Base-by-base conservation (phyloP, 1,284 basidiomycete genomes). In the Marasmius fiardii region DNA sequence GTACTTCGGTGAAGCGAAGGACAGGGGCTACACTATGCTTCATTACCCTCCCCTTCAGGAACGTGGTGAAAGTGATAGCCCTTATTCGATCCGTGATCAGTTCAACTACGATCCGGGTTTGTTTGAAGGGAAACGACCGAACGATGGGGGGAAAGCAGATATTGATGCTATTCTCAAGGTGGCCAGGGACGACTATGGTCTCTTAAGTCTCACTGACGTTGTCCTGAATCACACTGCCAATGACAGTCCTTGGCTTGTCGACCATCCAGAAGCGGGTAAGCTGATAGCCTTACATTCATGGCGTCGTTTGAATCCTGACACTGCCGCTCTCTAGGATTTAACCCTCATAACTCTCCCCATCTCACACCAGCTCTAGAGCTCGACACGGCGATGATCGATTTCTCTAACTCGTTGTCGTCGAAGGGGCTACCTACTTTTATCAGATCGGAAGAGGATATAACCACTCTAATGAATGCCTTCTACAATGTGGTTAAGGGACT, bases 201-300 rank as follows among this genome's bases (percentile, higher is more conserved):
- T 98, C 35, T 77, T 96, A 57, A 90, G 86, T 64, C 69, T 98
- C 63, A 97, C 93, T 0, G 95, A 98, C 67, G 90, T 98, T 44
- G 95, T 98, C 16, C 81, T 96, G 58, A 98, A 98, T 69, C 95
- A 98, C 67, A 97, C 95, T 2, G 93, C 95, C 5, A 90, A 93
- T 66, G 93, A 97, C 67, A 93, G 89, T 60, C 78, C 85, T 8
- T 98, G 94, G 95, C 77, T 98, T n/a, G 68, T 83, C 39, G 84
- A 95, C 4, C 95, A 98, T 70, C 95, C 95, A 2, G 95, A 98
- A 80, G 92, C 94, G 61, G 94, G 93, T 88, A 62, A 60, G 82
- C 69, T 12, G 60, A 14, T 8, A 35, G 24, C 14, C 12, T 26
- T 37, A 43, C 43, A 20, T 23, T 20, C 26, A 43, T 47, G 52